Evolutionary conservation across 202 grass and related monocot genomes (phyloP), one percentile per base, ranked within the genome.

Genomic region (Bolboschoenoplectus hybrid): DNA sequence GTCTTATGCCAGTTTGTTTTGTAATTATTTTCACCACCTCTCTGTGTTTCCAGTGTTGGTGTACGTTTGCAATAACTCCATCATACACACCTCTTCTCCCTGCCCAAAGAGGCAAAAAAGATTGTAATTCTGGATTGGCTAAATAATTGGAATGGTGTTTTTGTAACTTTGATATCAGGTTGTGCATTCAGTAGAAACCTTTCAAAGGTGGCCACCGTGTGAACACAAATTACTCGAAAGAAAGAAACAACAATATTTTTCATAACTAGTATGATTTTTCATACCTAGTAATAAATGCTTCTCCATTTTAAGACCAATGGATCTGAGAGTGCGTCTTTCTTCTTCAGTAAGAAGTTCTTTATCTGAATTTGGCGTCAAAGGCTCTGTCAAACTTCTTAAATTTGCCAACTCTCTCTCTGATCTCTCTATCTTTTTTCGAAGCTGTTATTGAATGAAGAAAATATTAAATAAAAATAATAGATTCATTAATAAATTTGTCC

Each of bases 31-130:
- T 98, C 6, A 91, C 96, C 63, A 96, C 77, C 83, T 98, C 96
- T 91, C 86, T 90, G 87, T 98, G 89, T 84, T 98, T 98, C 91
- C 91, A 98, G 70, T 96, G 90, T 79, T 94, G 93, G 83, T 96
- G 96, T 89, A 94, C 93, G 82, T 92, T 91, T 85, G 82, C 93
- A 84, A 96, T 91, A 82, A 98, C 90, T 68, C 91, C 91, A 73
- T 88, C 90, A 85, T 94, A 98, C 62, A 98, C 79, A 81, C 96
- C 93, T 35, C 96, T 92, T 73, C 93, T 96, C 56, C 96, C 96
- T 98, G 86, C 9, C 49, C 68, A 38, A 43, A 70, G 83, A 85
- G 56, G 20, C 41, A 84, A 84, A 47, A 60, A 65, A 32, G 53
- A 63, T 69, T 56, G 64, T 9, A 13, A 88, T 68, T 26, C 81